Evolutionary conservation across 768 basidiomycete genomes (phyloP).

Genomic region (Macrolepiota dolichaula): DNA sequence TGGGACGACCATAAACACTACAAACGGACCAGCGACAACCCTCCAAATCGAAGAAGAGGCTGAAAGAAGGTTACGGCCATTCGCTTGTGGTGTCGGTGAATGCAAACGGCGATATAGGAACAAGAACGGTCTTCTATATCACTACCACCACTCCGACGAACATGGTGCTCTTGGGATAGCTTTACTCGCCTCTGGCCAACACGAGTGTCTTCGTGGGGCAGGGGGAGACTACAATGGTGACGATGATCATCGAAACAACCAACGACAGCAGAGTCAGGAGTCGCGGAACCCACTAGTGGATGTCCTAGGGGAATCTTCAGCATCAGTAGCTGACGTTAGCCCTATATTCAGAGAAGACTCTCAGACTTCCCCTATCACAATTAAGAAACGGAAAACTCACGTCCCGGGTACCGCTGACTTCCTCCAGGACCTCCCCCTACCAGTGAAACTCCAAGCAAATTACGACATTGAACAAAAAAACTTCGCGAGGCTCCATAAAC

Average conservation of each 20-base stretch:
- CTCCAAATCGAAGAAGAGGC: constrained; percentile 76
- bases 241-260: no score
- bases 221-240: constrained; percentile 9
- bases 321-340: no score
- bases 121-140: constrained; percentile 95
- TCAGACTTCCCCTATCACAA: no score
- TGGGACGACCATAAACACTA: constrained; percentile 18
- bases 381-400: no score
- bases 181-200: constrained; percentile 74
- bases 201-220: constrained; percentile 33
- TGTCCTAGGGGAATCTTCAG: no score
- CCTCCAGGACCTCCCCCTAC: no score
- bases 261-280: background rate
- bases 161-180: constrained; percentile 89
- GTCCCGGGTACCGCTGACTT: no score
- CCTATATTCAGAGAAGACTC: no score
- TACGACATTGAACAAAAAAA: no score
- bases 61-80: constrained; percentile 77
- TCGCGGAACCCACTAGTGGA: background rate
- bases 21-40: constrained; percentile 9
- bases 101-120: constrained; percentile 93
- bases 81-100: constrained; percentile 86
- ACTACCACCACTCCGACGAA: constrained; percentile 95
- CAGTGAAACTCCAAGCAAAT: no score
- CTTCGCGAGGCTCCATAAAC: no score